Evolutionary conservation across 768 basidiomycete species (phyloP).

Genomic region (Tulasnella sp.): DNA sequence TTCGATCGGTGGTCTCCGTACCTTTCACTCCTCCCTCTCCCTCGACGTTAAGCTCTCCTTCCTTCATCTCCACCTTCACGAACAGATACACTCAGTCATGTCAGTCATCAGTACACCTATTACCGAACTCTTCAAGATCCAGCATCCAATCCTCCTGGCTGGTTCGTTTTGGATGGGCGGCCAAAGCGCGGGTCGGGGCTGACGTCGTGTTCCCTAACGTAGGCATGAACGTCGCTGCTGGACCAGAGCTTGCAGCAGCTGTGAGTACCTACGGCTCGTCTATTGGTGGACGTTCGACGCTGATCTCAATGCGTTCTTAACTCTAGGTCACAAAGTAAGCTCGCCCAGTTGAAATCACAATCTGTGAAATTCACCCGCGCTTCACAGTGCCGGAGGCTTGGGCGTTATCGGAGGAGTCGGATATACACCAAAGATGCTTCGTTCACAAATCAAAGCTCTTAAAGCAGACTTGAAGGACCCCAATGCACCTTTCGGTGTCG

Average conservation of each 20-base stretch:
- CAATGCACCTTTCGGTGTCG: conserved; percentile 81
- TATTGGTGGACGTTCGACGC: not conserved
- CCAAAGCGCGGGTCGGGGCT: conserved; percentile 30
- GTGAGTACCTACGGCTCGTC: not conserved
- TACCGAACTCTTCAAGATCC: conserved; percentile 70
- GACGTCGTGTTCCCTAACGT: conserved; percentile 3
- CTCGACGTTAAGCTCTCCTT: not conserved
- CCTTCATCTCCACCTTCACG: not conserved
- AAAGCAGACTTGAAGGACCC: conserved; percentile 64
- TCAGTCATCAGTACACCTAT: conserved; percentile 67
- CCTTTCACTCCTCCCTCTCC: not conserved
- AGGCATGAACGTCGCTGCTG: conserved; percentile 78
- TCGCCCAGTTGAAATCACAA: not conserved
- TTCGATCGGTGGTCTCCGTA: not conserved
- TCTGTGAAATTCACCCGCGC: not conserved
- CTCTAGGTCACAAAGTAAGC: conserved; percentile 12
- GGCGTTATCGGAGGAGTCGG: conserved; percentile 89
- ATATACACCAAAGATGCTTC: conserved; percentile 71
- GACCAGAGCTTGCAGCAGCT: conserved; percentile 50
- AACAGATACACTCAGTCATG: conserved; percentile 1
- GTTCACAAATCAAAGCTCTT: conserved; percentile 54
- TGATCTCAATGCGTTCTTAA: not conserved
- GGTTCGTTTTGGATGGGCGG: conserved; percentile 30
- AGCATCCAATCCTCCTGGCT: conserved; percentile 80
- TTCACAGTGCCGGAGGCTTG: conserved; percentile 57